Evolutionary conservation across 768 basidiomycete genomes (phyloP).

Genomic region (Hygrophorus russula): DNA sequence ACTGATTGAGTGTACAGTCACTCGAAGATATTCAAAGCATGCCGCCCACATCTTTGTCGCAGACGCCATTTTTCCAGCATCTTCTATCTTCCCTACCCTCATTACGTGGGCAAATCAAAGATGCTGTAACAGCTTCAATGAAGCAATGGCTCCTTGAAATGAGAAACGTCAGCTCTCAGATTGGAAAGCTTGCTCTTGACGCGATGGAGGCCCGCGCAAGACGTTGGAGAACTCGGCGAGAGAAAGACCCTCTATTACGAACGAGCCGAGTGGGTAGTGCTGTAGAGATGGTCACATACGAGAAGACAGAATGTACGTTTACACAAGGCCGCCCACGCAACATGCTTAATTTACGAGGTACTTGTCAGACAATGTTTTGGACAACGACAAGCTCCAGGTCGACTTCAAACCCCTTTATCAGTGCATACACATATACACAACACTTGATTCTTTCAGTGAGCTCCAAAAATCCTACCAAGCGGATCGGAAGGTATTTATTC

Average conservation of each 20-base stretch:
- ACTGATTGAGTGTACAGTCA: slow-evolving; percentile 42
- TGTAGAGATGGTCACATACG: slow-evolving; percentile 84
- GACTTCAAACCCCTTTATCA: slow-evolving; percentile 95
- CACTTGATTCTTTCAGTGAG: slow-evolving; percentile 83
- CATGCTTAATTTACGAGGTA: slow-evolving; percentile 7
- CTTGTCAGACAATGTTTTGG: slow-evolving; percentile 74
- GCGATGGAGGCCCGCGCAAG: slow-evolving; percentile 77
- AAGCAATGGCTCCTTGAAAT: slow-evolving; percentile 97
- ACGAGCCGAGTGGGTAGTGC: slow-evolving; percentile 79
- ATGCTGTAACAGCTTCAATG: slow-evolving; percentile 87
- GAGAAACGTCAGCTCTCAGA: slow-evolving; percentile 73
- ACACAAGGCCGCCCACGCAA: neutral
- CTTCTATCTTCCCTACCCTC: slow-evolving; percentile 88
- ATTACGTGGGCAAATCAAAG: slow-evolving; percentile 79
- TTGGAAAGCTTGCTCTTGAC: slow-evolving; percentile 82
- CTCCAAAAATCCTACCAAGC: slow-evolving; percentile 89
- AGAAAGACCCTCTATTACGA: slow-evolving; percentile 73
- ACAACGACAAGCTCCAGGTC: slow-evolving; percentile 79
- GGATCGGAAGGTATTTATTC: slow-evolving; percentile 68
- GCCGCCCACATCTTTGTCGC: slow-evolving; percentile 79
- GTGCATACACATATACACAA: slow-evolving; percentile 93
- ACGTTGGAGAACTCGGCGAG: slow-evolving; percentile 75
- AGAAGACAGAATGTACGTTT: slow-evolving; percentile 85
- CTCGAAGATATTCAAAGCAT: slow-evolving; percentile 91
- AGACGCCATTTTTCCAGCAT: slow-evolving; percentile 89